Evolutionary conservation across 495 filamentous ascomycete genomes (phyloP).

Genomic region (Oleoguttula mirabilis): DNA sequence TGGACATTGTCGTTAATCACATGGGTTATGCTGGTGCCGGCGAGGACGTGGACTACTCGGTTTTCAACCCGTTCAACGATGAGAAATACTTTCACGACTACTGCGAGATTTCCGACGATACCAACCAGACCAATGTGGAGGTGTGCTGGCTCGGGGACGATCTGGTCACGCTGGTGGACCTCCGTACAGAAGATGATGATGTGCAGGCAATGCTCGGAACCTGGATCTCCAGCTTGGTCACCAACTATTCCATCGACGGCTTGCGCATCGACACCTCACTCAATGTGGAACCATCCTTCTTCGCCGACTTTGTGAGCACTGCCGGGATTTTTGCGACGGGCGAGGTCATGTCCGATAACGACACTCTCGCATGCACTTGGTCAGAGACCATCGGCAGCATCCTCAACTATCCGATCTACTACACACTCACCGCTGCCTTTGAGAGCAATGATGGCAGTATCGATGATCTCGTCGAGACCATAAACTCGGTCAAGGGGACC

Average conservation of each 20-base stretch:
- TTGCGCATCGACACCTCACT: conserved; percentile 62
- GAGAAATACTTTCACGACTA: conserved; percentile 51
- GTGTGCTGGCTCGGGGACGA: conserved; percentile 55
- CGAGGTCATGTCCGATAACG: conserved; percentile 54
- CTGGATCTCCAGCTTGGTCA: conserved; percentile 53
- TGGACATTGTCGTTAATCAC: conserved; percentile 47
- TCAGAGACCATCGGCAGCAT: conserved; percentile 48
- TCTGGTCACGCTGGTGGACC: conserved; percentile 50
- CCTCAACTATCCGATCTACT: conserved; percentile 53
- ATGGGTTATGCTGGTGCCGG: conserved; percentile 46
- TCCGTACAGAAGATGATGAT: conserved; percentile 46
- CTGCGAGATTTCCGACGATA: conserved; percentile 52
- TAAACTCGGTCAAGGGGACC: conserved; percentile 21
- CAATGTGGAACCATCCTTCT: conserved; percentile 58
- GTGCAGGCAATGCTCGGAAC: conserved; percentile 47
- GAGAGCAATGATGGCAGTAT: conserved; percentile 19
- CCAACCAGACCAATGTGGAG: conserved; percentile 29
- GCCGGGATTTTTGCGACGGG: conserved; percentile 60
- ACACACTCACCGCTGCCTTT: conserved; percentile 52
- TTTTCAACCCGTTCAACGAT: conserved; percentile 53
- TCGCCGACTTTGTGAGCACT: conserved; percentile 46
- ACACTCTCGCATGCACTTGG: conserved; percentile 47
- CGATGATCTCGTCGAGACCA: conserved; percentile 13
- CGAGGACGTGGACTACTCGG: conserved; percentile 44
- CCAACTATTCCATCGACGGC: conserved; percentile 61